Percentiles rank a stretch among this genome's conserved stretches.
Evolutionary conservation across 805 yeast genomes (phyloP).

Genomic region (Vanderwaltozyma polyspora): DNA sequence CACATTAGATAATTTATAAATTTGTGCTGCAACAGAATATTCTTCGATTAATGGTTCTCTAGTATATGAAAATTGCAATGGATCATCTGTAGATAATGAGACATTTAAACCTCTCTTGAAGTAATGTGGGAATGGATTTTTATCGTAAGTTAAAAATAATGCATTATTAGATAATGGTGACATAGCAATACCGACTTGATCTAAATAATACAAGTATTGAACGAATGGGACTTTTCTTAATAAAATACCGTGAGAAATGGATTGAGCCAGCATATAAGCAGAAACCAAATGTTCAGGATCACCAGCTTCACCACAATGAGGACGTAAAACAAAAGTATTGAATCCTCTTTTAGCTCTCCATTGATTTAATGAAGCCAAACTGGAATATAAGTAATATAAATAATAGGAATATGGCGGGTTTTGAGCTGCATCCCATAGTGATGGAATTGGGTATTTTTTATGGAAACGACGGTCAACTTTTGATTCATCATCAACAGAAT

Average conservation of each 20-base stretch:
- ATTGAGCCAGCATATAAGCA: constrained; percentile 80
- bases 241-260: constrained; percentile 90
- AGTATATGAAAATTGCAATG: constrained; percentile 92
- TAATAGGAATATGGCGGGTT: constrained; percentile 99
- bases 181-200: constrained; percentile 97
- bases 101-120: constrained; percentile 92
- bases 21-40: constrained; percentile 96
- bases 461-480: constrained; percentile 77
- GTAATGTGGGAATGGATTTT: constrained; percentile 86
- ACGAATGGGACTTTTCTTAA: constrained; percentile 89
- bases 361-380: constrained; percentile 73
- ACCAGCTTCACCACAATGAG: constrained; percentile 99
- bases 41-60: constrained; percentile 96
- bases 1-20: constrained; percentile 84
- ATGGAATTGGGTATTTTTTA: constrained; percentile 76
- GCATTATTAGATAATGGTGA: constrained; percentile 97
- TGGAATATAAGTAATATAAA: constrained; percentile 78
- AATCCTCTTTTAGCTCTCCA: constrained; percentile 67
- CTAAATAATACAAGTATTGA: constrained; percentile 85
- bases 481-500: constrained; percentile 96
- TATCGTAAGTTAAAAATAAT: constrained; percentile 86
- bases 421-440: constrained; percentile 60
- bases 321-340: constrained; percentile 88
- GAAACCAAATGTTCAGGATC: constrained; percentile 94
- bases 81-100: constrained; percentile 93